Conservation (phyloP, 768 basidiomycete genomes). For the Mycena metata region DNA sequence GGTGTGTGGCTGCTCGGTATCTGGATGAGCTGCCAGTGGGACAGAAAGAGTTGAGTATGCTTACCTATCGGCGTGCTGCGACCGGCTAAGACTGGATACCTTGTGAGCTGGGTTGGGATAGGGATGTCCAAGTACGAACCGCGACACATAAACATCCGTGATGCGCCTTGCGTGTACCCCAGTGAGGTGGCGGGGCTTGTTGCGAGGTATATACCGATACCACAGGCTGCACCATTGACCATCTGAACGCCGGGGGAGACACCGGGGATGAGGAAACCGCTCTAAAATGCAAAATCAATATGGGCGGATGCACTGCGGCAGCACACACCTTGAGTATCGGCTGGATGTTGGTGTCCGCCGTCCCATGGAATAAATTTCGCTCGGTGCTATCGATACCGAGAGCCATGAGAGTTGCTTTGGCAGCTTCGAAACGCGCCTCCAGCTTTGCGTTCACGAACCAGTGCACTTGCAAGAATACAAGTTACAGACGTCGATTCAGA, state of each 20-base stretch:
- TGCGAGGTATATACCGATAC: conserved; percentile 28
- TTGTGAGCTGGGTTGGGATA: neutral
- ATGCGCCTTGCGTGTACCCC: conserved; percentile 16
- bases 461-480: conserved; percentile 8
- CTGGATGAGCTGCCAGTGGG: neutral
- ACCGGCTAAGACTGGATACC: conserved; percentile 14
- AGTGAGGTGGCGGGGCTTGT: conserved; percentile 16
- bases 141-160: conserved; percentile 34
- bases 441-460: conserved; percentile 35
- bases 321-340: conserved; percentile 23
- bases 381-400: conserved; percentile 26
- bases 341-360: conserved; percentile 25
- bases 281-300: neutral
- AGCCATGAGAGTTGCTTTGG: conserved; percentile 23
- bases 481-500: neutral
- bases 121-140: neutral
- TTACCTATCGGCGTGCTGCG: neutral
- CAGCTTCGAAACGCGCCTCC: conserved; percentile 27
- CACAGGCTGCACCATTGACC: conserved; percentile 20
- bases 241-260: conserved; percentile 14
- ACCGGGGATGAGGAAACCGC: conserved; percentile 28
- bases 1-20: neutral
- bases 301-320: too few species aligned
- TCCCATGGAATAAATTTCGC: conserved; percentile 34
- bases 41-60: neutral